Percentiles rank a stretch among this genome's conserved stretches.
phyloP scores from a whole-genome alignment of 352 stramenopile species.

The Pythium brachiatum region DNA sequence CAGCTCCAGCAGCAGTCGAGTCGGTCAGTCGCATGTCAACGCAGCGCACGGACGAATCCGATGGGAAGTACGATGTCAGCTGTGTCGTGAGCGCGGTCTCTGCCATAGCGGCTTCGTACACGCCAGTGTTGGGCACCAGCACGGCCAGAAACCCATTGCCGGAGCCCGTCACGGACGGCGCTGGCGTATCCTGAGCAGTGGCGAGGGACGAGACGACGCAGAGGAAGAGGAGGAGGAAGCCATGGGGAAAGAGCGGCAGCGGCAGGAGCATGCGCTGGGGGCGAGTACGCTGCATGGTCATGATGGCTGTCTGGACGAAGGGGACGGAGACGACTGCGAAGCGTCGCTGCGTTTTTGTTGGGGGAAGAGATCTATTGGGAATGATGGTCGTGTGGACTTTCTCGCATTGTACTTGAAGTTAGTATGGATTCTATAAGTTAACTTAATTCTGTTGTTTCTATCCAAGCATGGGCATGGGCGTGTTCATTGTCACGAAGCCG shows the following conservation, averaged over 20 bases:
- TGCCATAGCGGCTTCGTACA: constrained; percentile 9
- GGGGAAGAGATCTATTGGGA: background rate
- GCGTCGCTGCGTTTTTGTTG: background rate
- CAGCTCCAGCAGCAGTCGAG: background rate
- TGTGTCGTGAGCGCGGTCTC: constrained; percentile 2
- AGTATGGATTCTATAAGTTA: constrained; percentile 14
- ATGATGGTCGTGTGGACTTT: constrained; percentile 12
- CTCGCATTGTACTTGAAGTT: constrained; percentile 10
- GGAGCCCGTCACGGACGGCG: background rate
- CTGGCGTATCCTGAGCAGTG: background rate
- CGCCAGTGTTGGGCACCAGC: background rate
- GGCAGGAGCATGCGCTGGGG: background rate
- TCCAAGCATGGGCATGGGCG: constrained; percentile 19
- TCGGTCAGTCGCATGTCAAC: constrained; percentile 10
- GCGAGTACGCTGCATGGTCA: background rate
- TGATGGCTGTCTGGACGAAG: background rate
- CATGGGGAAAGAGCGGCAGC: background rate
- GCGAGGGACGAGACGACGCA: background rate
- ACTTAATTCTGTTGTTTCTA: constrained; percentile 7
- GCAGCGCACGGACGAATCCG: background rate
- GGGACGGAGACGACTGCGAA: background rate
- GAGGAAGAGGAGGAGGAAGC: background rate
- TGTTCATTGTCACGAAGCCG: constrained; percentile 10
- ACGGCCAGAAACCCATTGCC: constrained; percentile 14
- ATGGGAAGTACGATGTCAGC: constrained; percentile 1